Evolutionary conservation across 2,329 filamentous ascomycete species (phyloP).

Genomic region (Chaetomiaceae sp.): DNA sequence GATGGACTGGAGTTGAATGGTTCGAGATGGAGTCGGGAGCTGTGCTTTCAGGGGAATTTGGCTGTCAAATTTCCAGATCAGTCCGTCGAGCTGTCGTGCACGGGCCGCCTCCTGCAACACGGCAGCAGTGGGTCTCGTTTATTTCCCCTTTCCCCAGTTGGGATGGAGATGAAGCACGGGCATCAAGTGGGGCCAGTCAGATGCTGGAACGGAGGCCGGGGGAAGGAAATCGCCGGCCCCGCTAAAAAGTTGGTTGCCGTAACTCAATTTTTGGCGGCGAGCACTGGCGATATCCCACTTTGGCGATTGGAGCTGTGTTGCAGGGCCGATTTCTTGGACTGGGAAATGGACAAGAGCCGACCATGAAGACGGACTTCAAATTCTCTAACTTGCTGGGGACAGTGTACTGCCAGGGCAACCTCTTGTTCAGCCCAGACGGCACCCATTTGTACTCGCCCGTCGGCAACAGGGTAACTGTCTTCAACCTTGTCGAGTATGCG

Average conservation of each 20-base stretch:
- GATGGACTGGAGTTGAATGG: conserved; percentile 28
- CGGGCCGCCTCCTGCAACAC: conserved; percentile 17
- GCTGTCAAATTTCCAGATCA: conserved; percentile 36
- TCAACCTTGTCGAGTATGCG: conserved; percentile 74
- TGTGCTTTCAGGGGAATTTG: conserved; percentile 35
- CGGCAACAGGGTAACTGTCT: conserved; percentile 91
- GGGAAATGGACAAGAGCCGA: conserved; percentile 35
- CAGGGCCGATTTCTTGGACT: conserved; percentile 21
- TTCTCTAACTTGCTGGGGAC: conserved; percentile 98
- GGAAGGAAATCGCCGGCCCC: conserved; percentile 27
- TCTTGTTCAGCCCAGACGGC: conserved; percentile 94
- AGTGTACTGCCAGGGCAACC: conserved; percentile 96
- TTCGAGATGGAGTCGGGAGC: conserved; percentile 24
- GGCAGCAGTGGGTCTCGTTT: conserved; percentile 19
- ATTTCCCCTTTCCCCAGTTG: conserved; percentile 24
- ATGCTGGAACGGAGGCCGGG: conserved; percentile 15
- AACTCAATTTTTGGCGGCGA: conserved; percentile 23
- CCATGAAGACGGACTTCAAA: conserved; percentile 99
- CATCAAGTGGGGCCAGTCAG: no score
- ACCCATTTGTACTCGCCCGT: conserved; percentile 94
- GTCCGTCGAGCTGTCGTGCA: conserved; percentile 20
- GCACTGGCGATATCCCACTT: conserved; percentile 13
- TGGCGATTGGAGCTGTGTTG: conserved; percentile 29
- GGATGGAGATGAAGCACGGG: no score
- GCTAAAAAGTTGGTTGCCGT: conserved; percentile 15